Evolutionary conservation across 2,329 filamentous ascomycete species (phyloP).

Genomic region (Phialophora verrucosa): DNA sequence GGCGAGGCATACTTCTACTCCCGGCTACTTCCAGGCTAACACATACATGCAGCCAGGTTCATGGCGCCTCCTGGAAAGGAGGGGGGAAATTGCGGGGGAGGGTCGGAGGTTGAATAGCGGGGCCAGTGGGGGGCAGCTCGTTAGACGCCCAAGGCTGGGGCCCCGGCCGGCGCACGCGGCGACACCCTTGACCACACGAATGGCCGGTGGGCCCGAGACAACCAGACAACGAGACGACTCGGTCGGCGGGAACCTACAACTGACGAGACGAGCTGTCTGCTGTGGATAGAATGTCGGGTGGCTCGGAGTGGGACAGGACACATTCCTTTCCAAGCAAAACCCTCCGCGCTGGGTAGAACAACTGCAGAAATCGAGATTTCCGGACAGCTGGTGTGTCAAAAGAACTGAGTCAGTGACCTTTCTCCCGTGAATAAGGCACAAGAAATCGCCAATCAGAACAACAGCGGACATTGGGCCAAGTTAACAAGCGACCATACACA

Average conservation of each 20-base stretch:
- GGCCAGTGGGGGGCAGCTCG: background rate
- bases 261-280: background rate
- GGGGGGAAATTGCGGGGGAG: constrained; percentile 8
- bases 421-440: no score
- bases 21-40: background rate
- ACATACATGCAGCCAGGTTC: background rate
- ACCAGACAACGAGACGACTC: background rate
- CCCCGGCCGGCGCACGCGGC: background rate
- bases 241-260: background rate
- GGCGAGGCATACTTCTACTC: background rate
- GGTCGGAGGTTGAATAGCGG: background rate
- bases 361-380: background rate
- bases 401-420: background rate
- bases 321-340: background rate
- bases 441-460: background rate
- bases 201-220: background rate
- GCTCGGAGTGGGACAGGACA: background rate
- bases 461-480: background rate
- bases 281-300: background rate
- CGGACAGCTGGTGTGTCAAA: background rate
- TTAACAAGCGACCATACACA: background rate
- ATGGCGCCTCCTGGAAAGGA: background rate
- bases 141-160: background rate
- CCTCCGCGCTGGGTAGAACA: background rate
- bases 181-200: background rate